A percentile compares a stretch with the other conserved stretches of the same genome.
Conservation (phyloP, 2,329 filamentous ascomycete species). For the Fusarium duplospermum region DNA sequence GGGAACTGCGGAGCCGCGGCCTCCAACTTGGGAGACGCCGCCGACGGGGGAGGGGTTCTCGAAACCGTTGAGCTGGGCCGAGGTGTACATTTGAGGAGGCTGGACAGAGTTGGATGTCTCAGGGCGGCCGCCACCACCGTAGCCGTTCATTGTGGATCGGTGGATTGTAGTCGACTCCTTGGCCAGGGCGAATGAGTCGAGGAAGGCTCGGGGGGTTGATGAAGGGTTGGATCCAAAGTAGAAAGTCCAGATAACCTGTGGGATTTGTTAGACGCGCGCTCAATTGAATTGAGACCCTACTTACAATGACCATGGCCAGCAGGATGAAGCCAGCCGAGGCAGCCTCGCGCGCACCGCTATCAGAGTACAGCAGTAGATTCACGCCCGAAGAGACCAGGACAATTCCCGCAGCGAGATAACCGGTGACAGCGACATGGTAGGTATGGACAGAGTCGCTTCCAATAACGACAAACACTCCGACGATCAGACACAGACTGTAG, state of each 20-base stretch:
- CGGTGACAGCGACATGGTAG: conserved; percentile 92
- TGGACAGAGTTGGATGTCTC: conserved; percentile 83
- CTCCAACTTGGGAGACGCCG: conserved; percentile 69
- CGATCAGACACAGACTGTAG: conserved; percentile 86
- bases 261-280: conserved; percentile 18
- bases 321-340: conserved; percentile 93
- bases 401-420: conserved; percentile 85
- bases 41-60: conserved; percentile 92
- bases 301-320: conserved; percentile 89
- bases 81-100: conserved; percentile 97
- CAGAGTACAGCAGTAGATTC: conserved; percentile 85
- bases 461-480: conserved; percentile 83
- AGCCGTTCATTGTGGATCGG: conserved; percentile 78
- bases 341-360: conserved; percentile 80
- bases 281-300: conserved; percentile 49
- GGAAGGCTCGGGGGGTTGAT: conserved; percentile 86
- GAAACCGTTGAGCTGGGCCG: conserved; percentile 92
- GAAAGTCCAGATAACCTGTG: conserved; percentile 95
- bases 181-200: conserved; percentile 94
- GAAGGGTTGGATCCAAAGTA: conserved; percentile 96
- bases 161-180: conserved; percentile 81
- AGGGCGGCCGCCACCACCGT: conserved; percentile 78
- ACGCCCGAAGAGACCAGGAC: conserved; percentile 88
- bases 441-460: conserved; percentile 86
- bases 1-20: conserved; percentile 58